A percentile compares a stretch with the other conserved stretches of the same genome.
These are phyloP conservation scores for Aspergillus ostianus DNA, from an alignment of 495 filamentous ascomycete genomes.

Conservation along the genomic window DNA sequence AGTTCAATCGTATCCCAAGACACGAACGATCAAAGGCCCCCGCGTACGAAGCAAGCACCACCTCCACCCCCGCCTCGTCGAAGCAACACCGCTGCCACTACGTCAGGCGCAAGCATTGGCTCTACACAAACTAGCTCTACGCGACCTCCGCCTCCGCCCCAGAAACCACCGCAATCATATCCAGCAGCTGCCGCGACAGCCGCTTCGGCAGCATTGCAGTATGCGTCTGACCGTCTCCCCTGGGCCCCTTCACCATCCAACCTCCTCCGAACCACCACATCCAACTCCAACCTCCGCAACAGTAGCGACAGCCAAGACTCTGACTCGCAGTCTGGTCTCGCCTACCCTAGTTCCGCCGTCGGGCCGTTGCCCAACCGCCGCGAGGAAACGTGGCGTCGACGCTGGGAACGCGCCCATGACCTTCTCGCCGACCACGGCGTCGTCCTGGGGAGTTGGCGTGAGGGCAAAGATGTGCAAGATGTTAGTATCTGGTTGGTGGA, in stretches of 20 bases:
- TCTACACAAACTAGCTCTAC: constrained; percentile 6
- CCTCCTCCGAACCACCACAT: constrained; percentile 25
- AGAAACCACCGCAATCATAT: constrained; percentile 30
- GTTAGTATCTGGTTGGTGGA: constrained; percentile 54
- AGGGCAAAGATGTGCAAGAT: constrained; percentile 73
- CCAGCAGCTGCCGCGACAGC: constrained; percentile 31
- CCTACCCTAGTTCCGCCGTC: constrained; percentile 7
- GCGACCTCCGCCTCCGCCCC: constrained; percentile 17
- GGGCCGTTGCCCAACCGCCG: constrained; percentile 62
- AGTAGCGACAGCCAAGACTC: constrained; percentile 15
- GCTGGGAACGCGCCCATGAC: constrained; percentile 74
- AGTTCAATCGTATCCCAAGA: constrained; percentile 3
- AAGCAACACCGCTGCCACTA: constrained; percentile 29
- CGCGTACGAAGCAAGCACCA: constrained; percentile 25
- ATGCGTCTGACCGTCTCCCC: constrained; percentile 34
- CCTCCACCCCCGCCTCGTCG: constrained; percentile 37
- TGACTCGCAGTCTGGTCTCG: constrained; percentile 18
- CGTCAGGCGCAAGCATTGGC: constrained; percentile 6
- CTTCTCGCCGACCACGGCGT: constrained; percentile 68
- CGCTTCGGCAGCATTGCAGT: constrained; percentile 31
- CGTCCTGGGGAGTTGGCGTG: constrained; percentile 77
- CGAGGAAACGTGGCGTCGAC: constrained; percentile 75
- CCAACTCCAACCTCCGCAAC: constrained; percentile 27
- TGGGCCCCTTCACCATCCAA: constrained; percentile 20
- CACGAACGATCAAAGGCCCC: neutral